Evolutionary conservation across 23 red algal species (phyloP), one percentile per base, ranked within the genome.

Genomic region (Gracilaria domingensis): DNA sequence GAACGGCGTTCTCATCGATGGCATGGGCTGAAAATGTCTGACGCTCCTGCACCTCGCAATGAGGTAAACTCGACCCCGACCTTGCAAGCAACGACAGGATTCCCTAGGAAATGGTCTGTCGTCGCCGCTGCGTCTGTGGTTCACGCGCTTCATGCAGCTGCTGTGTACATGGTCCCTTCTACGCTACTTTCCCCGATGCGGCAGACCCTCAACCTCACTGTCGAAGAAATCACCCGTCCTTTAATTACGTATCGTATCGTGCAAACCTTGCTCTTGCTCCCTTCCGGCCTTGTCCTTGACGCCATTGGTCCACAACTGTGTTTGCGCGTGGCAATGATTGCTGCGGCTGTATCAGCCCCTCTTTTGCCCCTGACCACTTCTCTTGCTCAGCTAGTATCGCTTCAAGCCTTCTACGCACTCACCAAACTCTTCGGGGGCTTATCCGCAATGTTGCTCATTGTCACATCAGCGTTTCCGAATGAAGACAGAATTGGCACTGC

Each of bases 101-200:
- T n/a, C n/a, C 79, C 8, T 8, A 38, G 58, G 24, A 82, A 62
- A 38, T 94, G 92, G 92, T 33, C 64, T 18, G 34, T 82, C 12
- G 82, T 83, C 23, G 55, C 23, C 25, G 92, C 84, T 26, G 92
- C 83, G 4, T 94, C 92, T 25, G 29, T 80, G 28, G 84, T 94
- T 21, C 92, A 94, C 40, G 92, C 92, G 18, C 77, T 94, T 25
- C 92, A 94, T 42, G 92, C 92, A 50, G 79, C 92, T 18, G 89
- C 89, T 56, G 89, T 92, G 12, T 92, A 92, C 35, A 92, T 92
- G 89, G 89, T 60, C 1, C 92, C 92, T 5, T 55, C 83, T 18
- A 94, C 92, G 20, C 65, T 88, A 33, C 75, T 94, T 36, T 94
- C 92, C 8, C 92, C 82, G 2, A 94, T 94, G 92, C 75, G 92